Conservation (phyloP, 2,329 filamentous ascomycete genomes). For the Fusarium torulosum region DNA sequence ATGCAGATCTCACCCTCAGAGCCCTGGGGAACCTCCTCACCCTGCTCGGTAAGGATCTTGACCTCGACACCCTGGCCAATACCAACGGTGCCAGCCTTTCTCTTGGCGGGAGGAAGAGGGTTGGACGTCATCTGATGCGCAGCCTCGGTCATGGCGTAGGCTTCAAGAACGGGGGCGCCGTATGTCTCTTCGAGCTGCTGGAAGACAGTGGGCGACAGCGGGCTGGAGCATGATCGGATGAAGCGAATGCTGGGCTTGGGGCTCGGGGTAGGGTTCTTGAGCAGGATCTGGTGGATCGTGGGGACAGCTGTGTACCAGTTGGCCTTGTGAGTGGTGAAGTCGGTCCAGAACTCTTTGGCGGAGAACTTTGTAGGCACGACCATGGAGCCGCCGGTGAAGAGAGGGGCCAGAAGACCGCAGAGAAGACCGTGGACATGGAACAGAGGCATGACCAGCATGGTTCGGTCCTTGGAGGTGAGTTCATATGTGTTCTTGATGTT, state of each 20-base stretch:
- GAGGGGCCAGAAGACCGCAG: constrained; percentile 82
- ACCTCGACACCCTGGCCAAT: constrained; percentile 86
- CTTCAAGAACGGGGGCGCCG: constrained; percentile 85
- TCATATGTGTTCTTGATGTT: constrained; percentile 85
- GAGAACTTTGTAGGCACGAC: constrained; percentile 85
- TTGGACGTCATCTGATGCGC: constrained; percentile 88
- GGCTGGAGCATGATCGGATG: constrained; percentile 88
- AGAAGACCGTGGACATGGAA: constrained; percentile 93
- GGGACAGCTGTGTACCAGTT: constrained; percentile 97
- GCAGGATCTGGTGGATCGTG: constrained; percentile 89
- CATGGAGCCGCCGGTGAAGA: constrained; percentile 81
- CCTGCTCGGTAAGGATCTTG: constrained; percentile 78
- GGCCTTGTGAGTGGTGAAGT: constrained; percentile 79
- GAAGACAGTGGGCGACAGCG: constrained; percentile 84
- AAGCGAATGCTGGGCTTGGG: constrained; percentile 82
- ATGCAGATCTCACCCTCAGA: constrained; percentile 86
- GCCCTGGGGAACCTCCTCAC: constrained; percentile 76
- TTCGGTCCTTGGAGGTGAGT: constrained; percentile 77
- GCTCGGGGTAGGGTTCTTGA: constrained; percentile 77
- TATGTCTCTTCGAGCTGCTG: constrained; percentile 81
- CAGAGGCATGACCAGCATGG: constrained; percentile 89
- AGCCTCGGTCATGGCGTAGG: constrained; percentile 93
- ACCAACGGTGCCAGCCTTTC: constrained; percentile 85
- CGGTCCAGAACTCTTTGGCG: constrained; percentile 83
- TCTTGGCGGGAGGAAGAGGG: constrained; percentile 76